Conservation (phyloP, 2,329 filamentous ascomycete genomes). For the Colletotrichum nymphaeae region DNA sequence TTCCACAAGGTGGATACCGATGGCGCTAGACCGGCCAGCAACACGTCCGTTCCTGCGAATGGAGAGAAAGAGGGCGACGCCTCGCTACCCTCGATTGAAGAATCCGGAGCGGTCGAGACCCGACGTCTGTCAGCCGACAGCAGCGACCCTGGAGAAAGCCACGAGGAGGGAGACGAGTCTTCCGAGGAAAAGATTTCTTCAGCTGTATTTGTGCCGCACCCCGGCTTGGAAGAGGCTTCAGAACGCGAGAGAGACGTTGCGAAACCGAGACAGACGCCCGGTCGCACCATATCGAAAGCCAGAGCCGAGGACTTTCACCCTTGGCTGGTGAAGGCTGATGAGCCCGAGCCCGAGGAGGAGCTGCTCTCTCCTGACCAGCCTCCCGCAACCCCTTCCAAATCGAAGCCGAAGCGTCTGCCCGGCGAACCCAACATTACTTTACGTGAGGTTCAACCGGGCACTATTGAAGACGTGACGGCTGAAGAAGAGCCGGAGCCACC, state of each 20-base stretch:
- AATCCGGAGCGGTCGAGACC: slow-evolving; percentile 31
- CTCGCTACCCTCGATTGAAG: slow-evolving; percentile 13
- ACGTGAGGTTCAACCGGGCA: slow-evolving; percentile 47
- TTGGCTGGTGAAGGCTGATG: slow-evolving; percentile 70
- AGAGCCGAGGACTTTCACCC: slow-evolving; percentile 54
- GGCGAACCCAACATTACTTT: slow-evolving; percentile 31
- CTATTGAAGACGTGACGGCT: slow-evolving; percentile 52
- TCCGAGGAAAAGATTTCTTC: slow-evolving; percentile 90
- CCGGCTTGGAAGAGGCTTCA: slow-evolving; percentile 59
- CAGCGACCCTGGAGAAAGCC: slow-evolving; percentile 50
- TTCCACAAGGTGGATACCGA: slow-evolving; percentile 36
- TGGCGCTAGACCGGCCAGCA: neutral
- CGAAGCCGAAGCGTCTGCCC: slow-evolving; percentile 30
- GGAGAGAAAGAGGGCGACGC: slow-evolving; percentile 15
- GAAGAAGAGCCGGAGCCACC: slow-evolving; percentile 57
- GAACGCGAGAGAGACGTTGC: slow-evolving; percentile 43
- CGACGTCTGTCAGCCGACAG: slow-evolving; percentile 53
- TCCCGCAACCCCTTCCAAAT: slow-evolving; percentile 22
- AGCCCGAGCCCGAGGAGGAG: slow-evolving; percentile 53
- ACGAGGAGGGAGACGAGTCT: slow-evolving; percentile 69
- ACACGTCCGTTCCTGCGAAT: slow-evolving; percentile 27
- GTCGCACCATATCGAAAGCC: slow-evolving; percentile 32
- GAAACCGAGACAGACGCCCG: slow-evolving; percentile 39
- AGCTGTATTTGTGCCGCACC: slow-evolving; percentile 84
- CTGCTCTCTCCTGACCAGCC: slow-evolving; percentile 13